These are phyloP conservation scores for Eragrostis curvula DNA, from an alignment of 176 grass and related monocot genomes.

Conservation along the genomic window DNA sequence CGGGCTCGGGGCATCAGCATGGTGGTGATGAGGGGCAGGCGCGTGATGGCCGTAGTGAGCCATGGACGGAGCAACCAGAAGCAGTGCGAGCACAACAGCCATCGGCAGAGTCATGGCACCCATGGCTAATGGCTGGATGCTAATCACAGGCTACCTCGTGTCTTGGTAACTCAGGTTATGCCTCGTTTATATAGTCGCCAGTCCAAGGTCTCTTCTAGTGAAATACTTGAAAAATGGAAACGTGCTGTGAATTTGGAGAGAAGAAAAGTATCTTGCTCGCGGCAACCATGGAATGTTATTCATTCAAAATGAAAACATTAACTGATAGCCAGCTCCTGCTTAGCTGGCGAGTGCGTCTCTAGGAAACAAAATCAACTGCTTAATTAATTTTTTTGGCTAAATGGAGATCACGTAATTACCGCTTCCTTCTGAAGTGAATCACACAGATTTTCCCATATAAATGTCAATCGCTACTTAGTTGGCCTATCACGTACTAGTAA, in stretches of 20 bases:
- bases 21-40: background rate
- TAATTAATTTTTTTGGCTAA: background rate
- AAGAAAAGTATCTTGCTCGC: background rate
- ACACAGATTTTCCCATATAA: background rate
- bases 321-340: background rate
- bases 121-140: conserved; percentile 20
- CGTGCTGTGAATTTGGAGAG: background rate
- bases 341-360: background rate
- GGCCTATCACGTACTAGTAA: background rate
- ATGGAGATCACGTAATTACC: background rate
- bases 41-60: conserved; percentile 4
- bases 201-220: background rate
- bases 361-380: background rate
- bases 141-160: background rate
- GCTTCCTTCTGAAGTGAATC: background rate
- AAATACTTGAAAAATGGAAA: background rate
- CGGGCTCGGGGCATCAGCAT: conserved; percentile 19
- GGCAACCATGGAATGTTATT: background rate
- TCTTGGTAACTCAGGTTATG: background rate
- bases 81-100: conserved; percentile 4
- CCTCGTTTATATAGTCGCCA: conserved; percentile 9
- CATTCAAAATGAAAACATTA: background rate
- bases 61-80: background rate
- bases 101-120: background rate
- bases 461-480: background rate